phyloP scores from a whole-genome alignment of 768 basidiomycete species.

The Lentinula sp. region DNA sequence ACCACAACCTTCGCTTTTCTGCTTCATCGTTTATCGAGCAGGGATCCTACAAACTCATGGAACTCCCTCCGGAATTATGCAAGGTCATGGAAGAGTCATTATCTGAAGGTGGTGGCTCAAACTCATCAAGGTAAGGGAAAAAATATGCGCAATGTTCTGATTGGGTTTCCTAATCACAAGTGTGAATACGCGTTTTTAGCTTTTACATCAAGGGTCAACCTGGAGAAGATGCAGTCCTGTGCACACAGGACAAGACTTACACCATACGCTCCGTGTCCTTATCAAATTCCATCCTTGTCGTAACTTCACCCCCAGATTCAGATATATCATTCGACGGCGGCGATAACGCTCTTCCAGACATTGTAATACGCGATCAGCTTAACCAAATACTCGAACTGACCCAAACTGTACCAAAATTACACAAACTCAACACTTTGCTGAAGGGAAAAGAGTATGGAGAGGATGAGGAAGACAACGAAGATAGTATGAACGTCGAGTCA shows the following conservation, averaged over 20 bases:
- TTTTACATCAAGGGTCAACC: conserved; percentile 76
- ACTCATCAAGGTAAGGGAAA: conserved; percentile 7
- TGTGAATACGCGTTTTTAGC: conserved; percentile 26
- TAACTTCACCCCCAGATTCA: conserved; percentile 40
- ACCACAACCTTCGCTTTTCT: conserved; percentile 49
- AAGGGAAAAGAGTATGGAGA: conserved; percentile 70
- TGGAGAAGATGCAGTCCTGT: conserved; percentile 85
- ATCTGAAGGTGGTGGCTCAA: conserved; percentile 19
- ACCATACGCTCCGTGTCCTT: conserved; percentile 77
- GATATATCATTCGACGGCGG: conserved; percentile 25
- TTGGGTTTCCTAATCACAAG: conserved; percentile 2
- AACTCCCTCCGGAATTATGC: conserved; percentile 67
- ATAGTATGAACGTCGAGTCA: conserved; percentile 18
- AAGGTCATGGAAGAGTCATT: conserved; percentile 50
- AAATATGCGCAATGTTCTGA: conserved; percentile 9
- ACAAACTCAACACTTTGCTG: conserved; percentile 57
- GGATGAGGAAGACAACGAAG: conserved; percentile 39
- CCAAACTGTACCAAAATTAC: conserved; percentile 70
- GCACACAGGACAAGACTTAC: conserved; percentile 79
- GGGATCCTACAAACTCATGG: conserved; percentile 62
- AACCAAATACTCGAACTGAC: conserved; percentile 81
- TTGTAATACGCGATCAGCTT: conserved; percentile 75
- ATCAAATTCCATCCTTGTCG: conserved; percentile 82
- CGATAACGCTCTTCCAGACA: conserved; percentile 13
- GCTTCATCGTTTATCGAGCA: conserved; percentile 37